Evolutionary conservation across 148 eudicot species (phyloP).

Genomic region (Cornus suecica): DNA sequence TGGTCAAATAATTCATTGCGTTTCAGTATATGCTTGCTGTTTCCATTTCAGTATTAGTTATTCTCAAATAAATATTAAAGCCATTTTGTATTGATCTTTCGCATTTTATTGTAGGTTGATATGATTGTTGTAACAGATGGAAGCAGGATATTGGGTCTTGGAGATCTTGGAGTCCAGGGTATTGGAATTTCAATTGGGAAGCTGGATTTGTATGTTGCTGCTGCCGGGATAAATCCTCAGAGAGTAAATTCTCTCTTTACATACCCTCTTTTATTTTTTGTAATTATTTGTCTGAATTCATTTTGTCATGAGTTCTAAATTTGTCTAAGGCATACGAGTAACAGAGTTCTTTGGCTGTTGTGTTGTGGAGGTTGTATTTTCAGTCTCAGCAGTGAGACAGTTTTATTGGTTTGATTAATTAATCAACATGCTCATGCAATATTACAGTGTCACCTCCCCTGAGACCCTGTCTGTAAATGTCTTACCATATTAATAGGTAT

Average conservation of each 20-base stretch:
- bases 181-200: conserved; percentile 92
- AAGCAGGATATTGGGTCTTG: conserved; percentile 96
- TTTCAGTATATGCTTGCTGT: neutral
- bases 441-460: neutral
- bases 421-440: neutral
- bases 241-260: conserved; percentile 50
- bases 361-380: neutral
- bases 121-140: conserved; percentile 99
- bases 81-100: neutral
- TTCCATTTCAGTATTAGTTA: neutral
- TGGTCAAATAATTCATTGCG: neutral
- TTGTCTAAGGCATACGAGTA: neutral
- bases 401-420: neutral
- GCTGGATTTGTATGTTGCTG: conserved; percentile 95
- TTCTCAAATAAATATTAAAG: neutral
- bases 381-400: neutral
- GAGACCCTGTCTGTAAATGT: neutral
- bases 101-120: conserved; percentile 67
- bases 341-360: neutral
- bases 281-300: neutral
- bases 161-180: conserved; percentile 95
- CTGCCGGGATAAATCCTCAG: conserved; percentile 98
- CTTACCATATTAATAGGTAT: neutral
- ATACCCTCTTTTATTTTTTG: neutral
- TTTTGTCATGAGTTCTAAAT: neutral